A percentile compares a stretch with the other conserved stretches of the same genome.
Evolutionary conservation across 1,139 yeast genomes (phyloP).

Genomic region (Blastobotrys persicus): DNA sequence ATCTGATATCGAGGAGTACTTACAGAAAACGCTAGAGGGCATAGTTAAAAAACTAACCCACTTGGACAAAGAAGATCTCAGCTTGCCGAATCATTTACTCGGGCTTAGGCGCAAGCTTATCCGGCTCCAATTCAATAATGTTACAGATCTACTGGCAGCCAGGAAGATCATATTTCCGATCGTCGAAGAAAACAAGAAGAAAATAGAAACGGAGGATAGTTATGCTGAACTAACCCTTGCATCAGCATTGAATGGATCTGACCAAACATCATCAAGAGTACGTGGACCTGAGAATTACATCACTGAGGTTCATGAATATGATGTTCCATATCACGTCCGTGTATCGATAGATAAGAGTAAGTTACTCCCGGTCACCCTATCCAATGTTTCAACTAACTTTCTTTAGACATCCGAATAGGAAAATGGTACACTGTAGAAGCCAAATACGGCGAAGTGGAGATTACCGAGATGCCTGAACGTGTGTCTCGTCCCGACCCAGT

Average conservation of each 20-base stretch:
- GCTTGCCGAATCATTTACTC: conserved; percentile 75
- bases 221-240: conserved; percentile 54
- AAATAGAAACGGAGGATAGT: conserved; percentile 65
- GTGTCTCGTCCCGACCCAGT: conserved; percentile 98
- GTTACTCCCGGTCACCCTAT: too few species aligned
- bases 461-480: conserved; percentile 66
- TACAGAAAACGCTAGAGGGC: conserved; percentile 65
- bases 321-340: conserved; percentile 94
- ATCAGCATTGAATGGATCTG: conserved; percentile 12
- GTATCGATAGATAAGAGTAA: conserved; percentile 76
- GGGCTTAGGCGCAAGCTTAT: conserved; percentile 69
- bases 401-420: conserved; percentile 72
- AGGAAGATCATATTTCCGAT: conserved; percentile 68
- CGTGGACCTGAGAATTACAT: conserved; percentile 43
- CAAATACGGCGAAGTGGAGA: conserved; percentile 51
- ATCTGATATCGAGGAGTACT: conserved; percentile 81
- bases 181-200: conserved; percentile 62
- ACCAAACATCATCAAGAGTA: conserved; percentile 18
- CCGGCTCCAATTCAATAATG: conserved; percentile 71
- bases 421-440: conserved; percentile 90
- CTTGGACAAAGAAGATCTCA: conserved; percentile 73
- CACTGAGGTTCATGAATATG: conserved; percentile 86
- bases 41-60: conserved; percentile 56
- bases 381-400: neutral
- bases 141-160: conserved; percentile 70